A percentile compares a stretch with the other conserved stretches of the same genome.
Conservation (phyloP, 306 rosid genomes). For the Rosa lucieae region DNA sequence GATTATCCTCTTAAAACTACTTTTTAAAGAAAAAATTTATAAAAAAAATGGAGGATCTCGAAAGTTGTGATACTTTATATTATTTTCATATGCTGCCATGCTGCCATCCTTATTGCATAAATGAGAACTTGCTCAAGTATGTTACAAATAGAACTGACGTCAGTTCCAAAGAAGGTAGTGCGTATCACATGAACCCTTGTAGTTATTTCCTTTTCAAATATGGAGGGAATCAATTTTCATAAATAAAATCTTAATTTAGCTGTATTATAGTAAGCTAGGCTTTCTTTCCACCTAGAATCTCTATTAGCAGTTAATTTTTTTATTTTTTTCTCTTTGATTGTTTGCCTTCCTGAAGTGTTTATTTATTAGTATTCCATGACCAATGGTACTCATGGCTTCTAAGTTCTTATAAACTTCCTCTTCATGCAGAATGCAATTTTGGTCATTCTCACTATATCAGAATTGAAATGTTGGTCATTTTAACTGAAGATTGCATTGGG, state of each 20-base stretch:
- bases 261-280: not conserved
- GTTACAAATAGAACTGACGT: not conserved
- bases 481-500: slow-evolving; percentile 26
- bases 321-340: not conserved
- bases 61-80: not conserved
- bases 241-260: not conserved
- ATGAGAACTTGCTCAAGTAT: not conserved
- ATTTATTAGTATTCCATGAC: slow-evolving; percentile 1
- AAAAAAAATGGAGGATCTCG: not conserved
- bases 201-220: not conserved
- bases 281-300: not conserved
- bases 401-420: slow-evolving; percentile 23
- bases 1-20: slow-evolving; percentile 1
- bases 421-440: slow-evolving; percentile 56
- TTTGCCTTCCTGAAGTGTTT: not conserved
- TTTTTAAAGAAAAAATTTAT: slow-evolving; percentile 2
- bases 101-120: no score
- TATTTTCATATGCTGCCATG: not conserved
- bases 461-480: slow-evolving; percentile 31
- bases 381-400: slow-evolving; percentile 2
- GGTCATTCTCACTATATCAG: slow-evolving; percentile 70
- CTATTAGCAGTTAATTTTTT: not conserved
- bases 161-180: not conserved
- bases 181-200: no score
- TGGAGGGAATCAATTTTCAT: not conserved